Evolutionary conservation across 108 stramenopile species (phyloP).

Genomic region (Schizochytrium sp.): DNA sequence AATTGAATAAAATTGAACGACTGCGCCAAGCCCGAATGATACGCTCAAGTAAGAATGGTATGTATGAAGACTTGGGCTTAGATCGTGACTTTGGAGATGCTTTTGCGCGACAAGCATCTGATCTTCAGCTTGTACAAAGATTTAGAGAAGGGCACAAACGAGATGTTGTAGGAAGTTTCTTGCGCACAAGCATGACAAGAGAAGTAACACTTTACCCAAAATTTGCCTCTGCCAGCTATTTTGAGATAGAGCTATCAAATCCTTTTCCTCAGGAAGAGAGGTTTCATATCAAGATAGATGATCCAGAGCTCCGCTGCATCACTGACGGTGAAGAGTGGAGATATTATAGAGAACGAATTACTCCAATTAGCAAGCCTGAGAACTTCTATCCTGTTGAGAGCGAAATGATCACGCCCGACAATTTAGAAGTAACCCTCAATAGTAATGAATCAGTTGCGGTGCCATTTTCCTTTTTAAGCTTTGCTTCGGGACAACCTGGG

Average conservation of each 20-base stretch:
- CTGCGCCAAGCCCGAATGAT: slow-evolving; percentile 60
- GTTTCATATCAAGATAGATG: slow-evolving; percentile 74
- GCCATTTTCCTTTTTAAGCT: slow-evolving; percentile 73
- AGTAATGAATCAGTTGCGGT: slow-evolving; percentile 72
- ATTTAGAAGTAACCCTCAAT: slow-evolving; percentile 69
- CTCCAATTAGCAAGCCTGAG: slow-evolving; percentile 61
- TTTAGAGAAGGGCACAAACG: slow-evolving; percentile 79
- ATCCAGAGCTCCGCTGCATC: slow-evolving; percentile 74
- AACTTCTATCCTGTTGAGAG: slow-evolving; percentile 71
- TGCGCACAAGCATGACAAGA: slow-evolving; percentile 70
- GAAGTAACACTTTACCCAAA: slow-evolving; percentile 71
- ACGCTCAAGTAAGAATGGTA: slow-evolving; percentile 65
- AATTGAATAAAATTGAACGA: slow-evolving; percentile 59
- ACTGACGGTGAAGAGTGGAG: slow-evolving; percentile 69
- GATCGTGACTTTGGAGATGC: not conserved
- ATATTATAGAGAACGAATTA: slow-evolving; percentile 47
- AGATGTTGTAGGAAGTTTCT: slow-evolving; percentile 70
- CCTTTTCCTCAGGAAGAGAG: slow-evolving; percentile 77
- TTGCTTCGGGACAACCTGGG: not conserved
- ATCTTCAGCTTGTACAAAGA: slow-evolving; percentile 74
- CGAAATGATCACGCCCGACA: slow-evolving; percentile 69
- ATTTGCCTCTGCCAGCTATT: slow-evolving; percentile 72
- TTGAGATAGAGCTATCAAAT: slow-evolving; percentile 76
- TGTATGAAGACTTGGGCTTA: slow-evolving; percentile 23
- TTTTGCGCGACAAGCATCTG: slow-evolving; percentile 65